Evolutionary conservation across 805 yeast genomes (phyloP).

Genomic region (Teunomyces aglyptinius): DNA sequence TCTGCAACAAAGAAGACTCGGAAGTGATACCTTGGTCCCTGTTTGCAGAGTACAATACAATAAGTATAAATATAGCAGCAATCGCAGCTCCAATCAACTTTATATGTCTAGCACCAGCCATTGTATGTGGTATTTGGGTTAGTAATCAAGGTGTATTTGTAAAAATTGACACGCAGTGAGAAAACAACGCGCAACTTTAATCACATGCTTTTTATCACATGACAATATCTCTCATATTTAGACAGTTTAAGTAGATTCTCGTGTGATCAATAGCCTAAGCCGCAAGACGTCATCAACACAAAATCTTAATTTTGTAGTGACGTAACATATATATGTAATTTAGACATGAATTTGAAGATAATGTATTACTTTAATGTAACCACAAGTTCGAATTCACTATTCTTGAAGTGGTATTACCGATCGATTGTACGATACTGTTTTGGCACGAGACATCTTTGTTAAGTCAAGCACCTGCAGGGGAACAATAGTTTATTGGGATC

Average conservation of each 20-base stretch:
- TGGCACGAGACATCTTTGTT: no score
- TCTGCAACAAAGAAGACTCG: background rate
- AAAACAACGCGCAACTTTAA: background rate
- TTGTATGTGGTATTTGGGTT: background rate
- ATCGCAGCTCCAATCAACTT: slow-evolving; percentile 7
- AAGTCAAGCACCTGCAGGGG: background rate
- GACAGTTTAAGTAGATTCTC: background rate
- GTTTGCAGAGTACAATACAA: slow-evolving; percentile 7
- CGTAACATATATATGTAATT: background rate
- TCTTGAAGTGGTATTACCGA: no score
- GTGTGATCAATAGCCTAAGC: background rate
- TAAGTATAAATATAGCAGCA: slow-evolving; percentile 1
- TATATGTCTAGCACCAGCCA: slow-evolving; percentile 9
- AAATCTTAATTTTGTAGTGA: background rate
- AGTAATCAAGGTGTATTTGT: background rate
- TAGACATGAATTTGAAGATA: background rate
- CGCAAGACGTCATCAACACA: background rate
- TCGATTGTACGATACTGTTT: no score
- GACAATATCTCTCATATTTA: no score
- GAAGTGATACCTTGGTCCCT: background rate
- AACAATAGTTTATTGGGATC: background rate
- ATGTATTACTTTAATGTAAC: background rate
- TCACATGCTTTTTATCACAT: no score
- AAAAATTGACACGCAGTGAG: background rate
- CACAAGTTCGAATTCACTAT: background rate